A percentile compares a stretch with the other conserved stretches of the same genome.
Evolutionary conservation across 495 filamentous ascomycete species (phyloP).

Genomic region (Hypoxylon trugodes): DNA sequence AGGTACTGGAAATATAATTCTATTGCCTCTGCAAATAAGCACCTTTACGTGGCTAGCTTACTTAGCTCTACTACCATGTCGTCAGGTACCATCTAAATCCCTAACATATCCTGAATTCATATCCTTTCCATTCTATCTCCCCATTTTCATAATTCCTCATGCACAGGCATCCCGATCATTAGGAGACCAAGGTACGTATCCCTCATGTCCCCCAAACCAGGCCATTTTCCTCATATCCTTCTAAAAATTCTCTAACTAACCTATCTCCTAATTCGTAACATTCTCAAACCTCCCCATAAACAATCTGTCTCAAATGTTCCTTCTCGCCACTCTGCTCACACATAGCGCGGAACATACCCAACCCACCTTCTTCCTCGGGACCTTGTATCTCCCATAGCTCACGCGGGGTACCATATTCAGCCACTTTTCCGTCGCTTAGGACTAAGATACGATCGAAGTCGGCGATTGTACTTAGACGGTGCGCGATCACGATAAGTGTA

Average conservation of each 20-base stretch:
- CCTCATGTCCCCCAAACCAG: not conserved
- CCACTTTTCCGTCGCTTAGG: constrained; percentile 75
- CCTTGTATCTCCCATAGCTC: constrained; percentile 69
- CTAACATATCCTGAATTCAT: no score
- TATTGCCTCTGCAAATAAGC: no score
- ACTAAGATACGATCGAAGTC: constrained; percentile 89
- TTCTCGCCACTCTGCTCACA: constrained; percentile 79
- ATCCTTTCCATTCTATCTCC: no score
- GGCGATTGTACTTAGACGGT: constrained; percentile 84
- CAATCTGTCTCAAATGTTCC: constrained; percentile 65
- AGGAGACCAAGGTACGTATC: no score
- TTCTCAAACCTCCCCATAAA: constrained; percentile 48
- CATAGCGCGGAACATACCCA: constrained; percentile 74
- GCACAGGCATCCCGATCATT: no score
- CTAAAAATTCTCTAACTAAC: not conserved
- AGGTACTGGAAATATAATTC: no score
- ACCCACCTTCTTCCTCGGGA: constrained; percentile 55
- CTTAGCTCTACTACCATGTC: no score
- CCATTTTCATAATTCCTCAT: no score
- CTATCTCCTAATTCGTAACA: not conserved
- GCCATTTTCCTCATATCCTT: not conserved
- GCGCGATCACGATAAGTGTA: constrained; percentile 89
- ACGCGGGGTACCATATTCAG: constrained; percentile 75
- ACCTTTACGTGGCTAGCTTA: no score
- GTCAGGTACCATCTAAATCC: no score